A percentile compares a stretch with the other conserved stretches of the same genome.
These are phyloP conservation scores for Neonectria punicea DNA, from an alignment of 2,329 filamentous ascomycete genomes.

Conservation along the genomic window DNA sequence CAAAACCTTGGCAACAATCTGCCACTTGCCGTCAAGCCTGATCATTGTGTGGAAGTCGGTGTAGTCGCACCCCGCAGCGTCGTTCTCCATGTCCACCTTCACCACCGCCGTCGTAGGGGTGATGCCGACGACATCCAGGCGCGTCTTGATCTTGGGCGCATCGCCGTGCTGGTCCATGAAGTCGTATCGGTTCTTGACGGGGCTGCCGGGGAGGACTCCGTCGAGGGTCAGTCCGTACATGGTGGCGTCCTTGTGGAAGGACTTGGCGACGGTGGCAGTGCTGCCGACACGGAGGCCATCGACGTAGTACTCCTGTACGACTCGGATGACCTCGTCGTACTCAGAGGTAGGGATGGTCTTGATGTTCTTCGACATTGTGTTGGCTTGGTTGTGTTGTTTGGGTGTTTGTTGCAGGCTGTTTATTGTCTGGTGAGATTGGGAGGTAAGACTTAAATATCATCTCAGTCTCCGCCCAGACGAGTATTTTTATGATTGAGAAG, in stretches of 20 bases:
- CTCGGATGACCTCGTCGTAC: conserved; percentile 20
- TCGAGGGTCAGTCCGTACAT: conserved; percentile 24
- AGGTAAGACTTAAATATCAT: neutral
- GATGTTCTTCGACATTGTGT: conserved; percentile 9
- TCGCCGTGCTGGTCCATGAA: no score
- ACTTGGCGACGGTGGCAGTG: conserved; percentile 5
- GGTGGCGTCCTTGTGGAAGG: conserved; percentile 28
- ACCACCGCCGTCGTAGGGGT: conserved; percentile 29
- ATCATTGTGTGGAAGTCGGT: conserved; percentile 31
- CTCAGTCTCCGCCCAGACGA: no score
- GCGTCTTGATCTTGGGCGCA: no score
- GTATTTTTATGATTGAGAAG: no score
- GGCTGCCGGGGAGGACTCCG: neutral
- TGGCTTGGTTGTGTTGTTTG: neutral
- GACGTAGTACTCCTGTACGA: conserved; percentile 17
- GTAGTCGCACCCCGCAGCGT: conserved; percentile 14
- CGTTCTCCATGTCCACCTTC: conserved; percentile 28
- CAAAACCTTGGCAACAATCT: conserved; percentile 22
- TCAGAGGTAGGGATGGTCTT: conserved; percentile 20
- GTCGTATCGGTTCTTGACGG: conserved; percentile 15
- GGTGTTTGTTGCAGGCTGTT: neutral
- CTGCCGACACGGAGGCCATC: conserved; percentile 18
- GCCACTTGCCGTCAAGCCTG: conserved; percentile 27
- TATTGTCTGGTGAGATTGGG: neutral
- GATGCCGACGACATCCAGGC: no score